Conservation (phyloP, 192 early-diverging fungal genomes). For the Podila epigama region DNA sequence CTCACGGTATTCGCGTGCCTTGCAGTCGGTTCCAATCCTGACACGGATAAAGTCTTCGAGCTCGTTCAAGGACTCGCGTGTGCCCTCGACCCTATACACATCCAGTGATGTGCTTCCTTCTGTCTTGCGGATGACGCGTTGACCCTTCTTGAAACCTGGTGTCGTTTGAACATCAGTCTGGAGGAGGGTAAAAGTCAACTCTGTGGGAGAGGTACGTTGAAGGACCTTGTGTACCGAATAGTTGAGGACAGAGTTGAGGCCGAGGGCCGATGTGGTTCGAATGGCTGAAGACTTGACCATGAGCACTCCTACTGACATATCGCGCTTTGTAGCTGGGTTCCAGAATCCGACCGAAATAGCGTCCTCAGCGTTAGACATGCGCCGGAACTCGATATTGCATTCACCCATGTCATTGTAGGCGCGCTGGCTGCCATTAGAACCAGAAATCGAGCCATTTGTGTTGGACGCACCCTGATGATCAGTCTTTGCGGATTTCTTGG, state of each 20-base stretch:
- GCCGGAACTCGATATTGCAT: constrained; percentile 36
- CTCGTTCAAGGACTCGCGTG: constrained; percentile 16
- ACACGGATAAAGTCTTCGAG: constrained; percentile 32
- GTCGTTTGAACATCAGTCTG: constrained; percentile 31
- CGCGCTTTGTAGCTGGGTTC: constrained; percentile 36
- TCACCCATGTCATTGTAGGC: constrained; percentile 23
- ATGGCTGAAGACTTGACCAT: constrained; percentile 19
- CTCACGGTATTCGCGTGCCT: constrained; percentile 17
- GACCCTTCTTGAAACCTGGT: constrained; percentile 9
- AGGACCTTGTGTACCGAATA: constrained; percentile 12
- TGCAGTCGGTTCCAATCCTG: constrained; percentile 31
- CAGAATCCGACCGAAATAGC: constrained; percentile 33
- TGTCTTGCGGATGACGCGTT: constrained; percentile 9
- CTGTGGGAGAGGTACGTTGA: constrained; percentile 16
- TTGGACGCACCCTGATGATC: too few species aligned
- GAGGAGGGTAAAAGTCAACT: constrained; percentile 23
- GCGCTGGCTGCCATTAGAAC: constrained; percentile 12
- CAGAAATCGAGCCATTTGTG: background rate
- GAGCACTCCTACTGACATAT: constrained; percentile 24
- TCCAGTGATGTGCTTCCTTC: constrained; percentile 34
- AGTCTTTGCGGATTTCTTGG: constrained; percentile 9
- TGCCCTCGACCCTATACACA: constrained; percentile 27
- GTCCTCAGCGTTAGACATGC: constrained; percentile 35
- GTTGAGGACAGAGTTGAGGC: constrained; percentile 1
- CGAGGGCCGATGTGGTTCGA: constrained; percentile 14